Evolutionary conservation across 2,329 filamentous ascomycete genomes (phyloP).

Genomic region (Paracorniculantispora psalliotae): DNA sequence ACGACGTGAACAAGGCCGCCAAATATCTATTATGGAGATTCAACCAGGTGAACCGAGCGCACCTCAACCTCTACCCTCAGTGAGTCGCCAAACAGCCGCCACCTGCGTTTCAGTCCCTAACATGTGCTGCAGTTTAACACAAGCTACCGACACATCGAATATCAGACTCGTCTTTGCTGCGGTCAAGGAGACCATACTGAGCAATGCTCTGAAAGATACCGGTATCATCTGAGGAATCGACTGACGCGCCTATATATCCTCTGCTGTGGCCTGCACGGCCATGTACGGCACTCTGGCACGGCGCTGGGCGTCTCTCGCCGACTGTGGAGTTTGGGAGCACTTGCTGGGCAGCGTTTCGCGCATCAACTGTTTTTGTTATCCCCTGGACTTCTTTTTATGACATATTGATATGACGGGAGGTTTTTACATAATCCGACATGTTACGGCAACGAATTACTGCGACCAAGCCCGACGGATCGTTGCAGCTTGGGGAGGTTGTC

Average conservation of each 20-base stretch:
- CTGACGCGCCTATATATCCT: not conserved
- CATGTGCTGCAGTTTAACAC: slow-evolving; percentile 65
- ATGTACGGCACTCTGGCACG: not conserved
- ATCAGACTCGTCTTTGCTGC: slow-evolving; percentile 96
- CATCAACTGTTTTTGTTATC: not conserved
- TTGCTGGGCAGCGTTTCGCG: slow-evolving; percentile 5
- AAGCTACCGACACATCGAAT: slow-evolving; percentile 98
- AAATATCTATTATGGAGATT: slow-evolving; percentile 98
- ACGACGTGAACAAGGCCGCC: slow-evolving; percentile 95
- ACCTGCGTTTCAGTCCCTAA: slow-evolving; percentile 14
- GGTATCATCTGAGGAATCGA: slow-evolving; percentile 69
- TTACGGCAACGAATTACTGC: slow-evolving; percentile 8
- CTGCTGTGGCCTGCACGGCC: not conserved
- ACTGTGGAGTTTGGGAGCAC: slow-evolving; percentile 12
- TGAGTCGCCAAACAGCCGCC: slow-evolving; percentile 42
- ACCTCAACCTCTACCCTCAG: slow-evolving; percentile 97
- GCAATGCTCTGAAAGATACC: slow-evolving; percentile 96
- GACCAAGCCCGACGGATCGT: not conserved
- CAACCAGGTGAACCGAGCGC: slow-evolving; percentile 95
- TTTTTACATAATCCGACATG: slow-evolving; percentile 12
- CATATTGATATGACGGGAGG: slow-evolving; percentile 10
- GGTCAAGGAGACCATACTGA: slow-evolving; percentile 97
- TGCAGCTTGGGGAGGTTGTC: not conserved
- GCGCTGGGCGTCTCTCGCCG: not conserved
- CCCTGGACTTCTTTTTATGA: slow-evolving; percentile 6